Conservation (phyloP, 192 early-diverging fungal genomes). For the Coemansia sp. region DNA sequence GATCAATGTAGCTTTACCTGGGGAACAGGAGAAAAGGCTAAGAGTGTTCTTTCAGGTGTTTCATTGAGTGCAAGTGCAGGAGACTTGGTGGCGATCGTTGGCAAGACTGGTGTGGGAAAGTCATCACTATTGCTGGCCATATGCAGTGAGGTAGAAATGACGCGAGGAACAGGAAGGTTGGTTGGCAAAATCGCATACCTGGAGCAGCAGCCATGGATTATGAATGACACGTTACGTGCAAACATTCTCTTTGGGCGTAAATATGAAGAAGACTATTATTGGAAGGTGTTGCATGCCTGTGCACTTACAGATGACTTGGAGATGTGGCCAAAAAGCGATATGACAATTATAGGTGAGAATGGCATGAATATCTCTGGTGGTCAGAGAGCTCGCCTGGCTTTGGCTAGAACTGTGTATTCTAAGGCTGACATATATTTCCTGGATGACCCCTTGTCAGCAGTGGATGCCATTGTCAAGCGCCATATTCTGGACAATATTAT, state of each 20-base stretch:
- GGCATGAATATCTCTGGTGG: constrained; percentile 75
- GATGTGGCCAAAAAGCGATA: constrained; percentile 59
- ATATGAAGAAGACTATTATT: constrained; percentile 59
- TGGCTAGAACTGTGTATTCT: constrained; percentile 67
- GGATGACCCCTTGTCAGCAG: constrained; percentile 74
- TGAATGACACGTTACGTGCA: constrained; percentile 61
- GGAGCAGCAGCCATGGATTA: constrained; percentile 33
- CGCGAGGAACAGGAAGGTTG: constrained; percentile 26
- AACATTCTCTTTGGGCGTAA: constrained; percentile 79
- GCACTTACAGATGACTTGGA: constrained; percentile 66
- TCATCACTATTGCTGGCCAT: constrained; percentile 61
- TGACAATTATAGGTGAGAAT: constrained; percentile 69
- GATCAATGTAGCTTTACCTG: constrained; percentile 20
- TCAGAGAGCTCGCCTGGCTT: constrained; percentile 65
- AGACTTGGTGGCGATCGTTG: constrained; percentile 57
- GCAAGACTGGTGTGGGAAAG: constrained; percentile 65
- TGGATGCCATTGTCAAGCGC: constrained; percentile 63
- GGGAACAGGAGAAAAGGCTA: neutral
- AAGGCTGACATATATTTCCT: constrained; percentile 67
- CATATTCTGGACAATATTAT: constrained; percentile 67
- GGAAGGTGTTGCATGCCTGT: constrained; percentile 61
- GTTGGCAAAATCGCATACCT: constrained; percentile 25
- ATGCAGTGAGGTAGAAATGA: constrained; percentile 54
- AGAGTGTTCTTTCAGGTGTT: constrained; percentile 9
- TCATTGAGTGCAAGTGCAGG: constrained; percentile 20